phyloP scores from a whole-genome alignment of 768 basidiomycete genomes.

The Amanita molliuscula region DNA sequence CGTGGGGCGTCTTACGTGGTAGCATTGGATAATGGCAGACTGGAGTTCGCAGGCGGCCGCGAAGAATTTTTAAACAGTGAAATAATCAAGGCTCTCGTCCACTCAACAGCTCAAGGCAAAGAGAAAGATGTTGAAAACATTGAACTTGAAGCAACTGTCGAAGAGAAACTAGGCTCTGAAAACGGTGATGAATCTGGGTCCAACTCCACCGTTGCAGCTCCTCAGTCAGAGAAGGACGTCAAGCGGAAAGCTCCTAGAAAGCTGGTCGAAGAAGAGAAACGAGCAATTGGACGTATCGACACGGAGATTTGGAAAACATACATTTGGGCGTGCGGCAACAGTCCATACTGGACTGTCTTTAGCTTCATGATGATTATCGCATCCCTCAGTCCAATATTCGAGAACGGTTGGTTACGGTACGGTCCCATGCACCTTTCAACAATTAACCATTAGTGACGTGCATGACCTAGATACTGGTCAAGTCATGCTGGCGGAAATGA shows the following conservation, averaged over 20 bases:
- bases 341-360: slow-evolving; percentile 42
- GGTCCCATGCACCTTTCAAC: slow-evolving; percentile 1
- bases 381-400: slow-evolving; percentile 47
- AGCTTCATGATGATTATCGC: slow-evolving; percentile 32
- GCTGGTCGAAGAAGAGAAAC: slow-evolving; percentile 64
- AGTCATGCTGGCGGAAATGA: slow-evolving; percentile 26
- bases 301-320: slow-evolving; percentile 44
- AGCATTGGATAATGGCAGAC: slow-evolving; percentile 72
- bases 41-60: slow-evolving; percentile 60
- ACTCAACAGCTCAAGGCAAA: slow-evolving; percentile 27
- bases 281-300: slow-evolving; percentile 52
- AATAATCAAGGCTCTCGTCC: slow-evolving; percentile 50
- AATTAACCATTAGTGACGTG: background rate
- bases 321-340: slow-evolving; percentile 23
- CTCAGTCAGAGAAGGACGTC: slow-evolving; percentile 16
- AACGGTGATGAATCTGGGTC: slow-evolving; percentile 41
- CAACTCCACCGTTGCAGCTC: slow-evolving; percentile 30
- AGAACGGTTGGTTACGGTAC: slow-evolving; percentile 52
- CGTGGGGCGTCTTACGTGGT: slow-evolving; percentile 77
- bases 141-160: background rate
- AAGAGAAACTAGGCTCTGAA: background rate
- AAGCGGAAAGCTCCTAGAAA: slow-evolving; percentile 52
- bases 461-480: slow-evolving; percentile 38
- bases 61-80: slow-evolving; percentile 54
- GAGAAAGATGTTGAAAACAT: slow-evolving; percentile 26